Percentiles rank a stretch among this genome's conserved stretches.
Evolutionary conservation across 2,329 filamentous ascomycete species (phyloP).

Genomic region (Apiospora rasikravindrae): DNA sequence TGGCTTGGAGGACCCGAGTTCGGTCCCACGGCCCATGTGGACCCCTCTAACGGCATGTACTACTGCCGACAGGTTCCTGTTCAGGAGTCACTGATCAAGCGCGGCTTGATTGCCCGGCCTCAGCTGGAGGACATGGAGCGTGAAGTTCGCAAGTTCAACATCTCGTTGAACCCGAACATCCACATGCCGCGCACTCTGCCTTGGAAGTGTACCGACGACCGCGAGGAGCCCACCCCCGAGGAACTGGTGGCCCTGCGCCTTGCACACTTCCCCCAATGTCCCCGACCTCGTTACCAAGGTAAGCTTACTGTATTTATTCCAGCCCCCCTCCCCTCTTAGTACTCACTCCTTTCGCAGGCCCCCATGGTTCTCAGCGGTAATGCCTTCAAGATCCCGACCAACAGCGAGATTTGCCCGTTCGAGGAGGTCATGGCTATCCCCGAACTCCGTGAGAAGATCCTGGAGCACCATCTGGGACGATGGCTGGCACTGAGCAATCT

Average conservation of each 20-base stretch:
- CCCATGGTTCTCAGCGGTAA: background rate
- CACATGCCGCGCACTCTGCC: background rate
- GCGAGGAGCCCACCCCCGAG: background rate
- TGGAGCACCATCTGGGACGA: constrained; percentile 17
- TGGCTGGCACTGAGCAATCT: constrained; percentile 32
- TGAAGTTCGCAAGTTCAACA: constrained; percentile 31
- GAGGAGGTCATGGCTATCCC: constrained; percentile 22
- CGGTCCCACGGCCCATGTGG: background rate
- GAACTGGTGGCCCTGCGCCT: constrained; percentile 1
- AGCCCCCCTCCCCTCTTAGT: background rate
- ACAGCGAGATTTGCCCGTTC: background rate
- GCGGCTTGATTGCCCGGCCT: background rate
- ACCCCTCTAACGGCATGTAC: background rate
- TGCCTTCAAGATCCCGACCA: background rate
- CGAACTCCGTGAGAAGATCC: constrained; percentile 29
- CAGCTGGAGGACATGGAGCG: constrained; percentile 20
- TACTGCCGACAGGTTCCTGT: background rate
- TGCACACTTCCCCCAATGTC: constrained; percentile 16
- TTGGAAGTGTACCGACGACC: background rate
- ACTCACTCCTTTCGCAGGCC: background rate
- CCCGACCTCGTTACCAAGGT: constrained; percentile 20
- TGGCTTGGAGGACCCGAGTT: background rate
- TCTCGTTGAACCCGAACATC: constrained; percentile 25
- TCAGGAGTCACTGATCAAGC: background rate
- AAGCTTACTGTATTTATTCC: background rate